Evolutionary conservation across 2,329 filamentous ascomycete genomes (phyloP).

Genomic region (Rutstroemia sp.): DNA sequence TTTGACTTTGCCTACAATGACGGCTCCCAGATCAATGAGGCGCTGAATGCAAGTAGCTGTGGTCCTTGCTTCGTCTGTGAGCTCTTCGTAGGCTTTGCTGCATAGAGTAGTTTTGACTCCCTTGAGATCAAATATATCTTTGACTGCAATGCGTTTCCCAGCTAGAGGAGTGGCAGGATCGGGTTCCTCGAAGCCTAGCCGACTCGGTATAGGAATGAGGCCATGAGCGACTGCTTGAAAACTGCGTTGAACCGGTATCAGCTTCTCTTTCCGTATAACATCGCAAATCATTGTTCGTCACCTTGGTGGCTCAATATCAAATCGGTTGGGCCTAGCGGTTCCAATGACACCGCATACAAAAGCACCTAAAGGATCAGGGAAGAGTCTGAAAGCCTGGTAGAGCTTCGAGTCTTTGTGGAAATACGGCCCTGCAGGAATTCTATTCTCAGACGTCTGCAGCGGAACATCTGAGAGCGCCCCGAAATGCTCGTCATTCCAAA

Average conservation of each 20-base stretch:
- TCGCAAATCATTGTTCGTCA: too few species aligned
- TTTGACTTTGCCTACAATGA: slow-evolving; percentile 46
- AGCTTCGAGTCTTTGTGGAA: neutral
- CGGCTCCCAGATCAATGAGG: slow-evolving; percentile 51
- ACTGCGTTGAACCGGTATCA: neutral
- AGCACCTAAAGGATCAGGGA: neutral
- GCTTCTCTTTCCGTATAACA: neutral
- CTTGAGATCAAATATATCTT: slow-evolving; percentile 52
- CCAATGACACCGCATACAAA: slow-evolving; percentile 6
- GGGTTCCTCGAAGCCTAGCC: neutral
- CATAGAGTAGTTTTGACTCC: slow-evolving; percentile 49
- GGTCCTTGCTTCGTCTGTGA: slow-evolving; percentile 37
- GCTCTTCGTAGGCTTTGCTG: slow-evolving; percentile 46
- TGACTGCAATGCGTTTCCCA: slow-evolving; percentile 52
- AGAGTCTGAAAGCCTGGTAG: neutral
- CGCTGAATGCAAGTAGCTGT: slow-evolving; percentile 45
- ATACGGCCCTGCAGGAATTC: neutral
- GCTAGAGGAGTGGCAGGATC: slow-evolving; percentile 37
- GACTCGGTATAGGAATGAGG: slow-evolving; percentile 1
- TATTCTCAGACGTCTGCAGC: too few species aligned
- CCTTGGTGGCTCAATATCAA: too few species aligned
- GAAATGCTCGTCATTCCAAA: too few species aligned
- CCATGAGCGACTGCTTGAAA: neutral
- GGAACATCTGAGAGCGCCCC: too few species aligned
- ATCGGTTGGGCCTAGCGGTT: too few species aligned